Conservation (phyloP, 1,284 basidiomycete genomes). For the Tilletia horrida region DNA sequence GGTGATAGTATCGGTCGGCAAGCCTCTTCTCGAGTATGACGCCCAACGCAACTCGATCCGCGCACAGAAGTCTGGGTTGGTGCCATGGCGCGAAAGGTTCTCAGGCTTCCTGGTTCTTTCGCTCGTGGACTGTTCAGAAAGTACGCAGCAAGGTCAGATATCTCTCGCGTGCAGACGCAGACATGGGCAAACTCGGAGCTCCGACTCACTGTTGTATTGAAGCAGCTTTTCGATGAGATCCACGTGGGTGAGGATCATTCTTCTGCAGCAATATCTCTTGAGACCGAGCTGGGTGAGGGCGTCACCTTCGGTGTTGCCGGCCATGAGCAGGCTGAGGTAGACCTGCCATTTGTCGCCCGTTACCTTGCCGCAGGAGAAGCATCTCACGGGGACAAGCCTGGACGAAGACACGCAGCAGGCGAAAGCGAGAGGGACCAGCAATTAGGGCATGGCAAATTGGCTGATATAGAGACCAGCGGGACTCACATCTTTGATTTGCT, state of each 20-base stretch:
- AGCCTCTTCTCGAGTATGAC: too few relatives aligned
- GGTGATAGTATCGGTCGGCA: too few relatives aligned
- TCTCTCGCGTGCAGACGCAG: conserved; percentile 1
- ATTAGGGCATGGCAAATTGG: too few relatives aligned
- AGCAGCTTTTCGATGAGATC: conserved; percentile 93
- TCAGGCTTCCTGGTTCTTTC: background rate
- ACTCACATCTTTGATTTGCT: too few relatives aligned
- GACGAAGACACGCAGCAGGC: background rate
- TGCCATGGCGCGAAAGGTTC: background rate
- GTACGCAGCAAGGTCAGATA: too few relatives aligned
- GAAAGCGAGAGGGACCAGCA: background rate
- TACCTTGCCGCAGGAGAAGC: conserved; percentile 55
- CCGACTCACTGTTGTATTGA: conserved; percentile 84
- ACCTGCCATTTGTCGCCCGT: conserved; percentile 55
- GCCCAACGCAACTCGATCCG: too few relatives aligned
- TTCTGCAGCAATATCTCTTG: conserved; percentile 90
- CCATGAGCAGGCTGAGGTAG: conserved; percentile 50
- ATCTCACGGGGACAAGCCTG: conserved; percentile 53
- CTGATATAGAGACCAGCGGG: too few relatives aligned
- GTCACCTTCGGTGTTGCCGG: conserved; percentile 64
- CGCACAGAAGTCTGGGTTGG: too few relatives aligned
- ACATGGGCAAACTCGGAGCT: too few relatives aligned
- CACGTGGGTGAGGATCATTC: conserved; percentile 97
- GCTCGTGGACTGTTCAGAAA: conserved; percentile 8
- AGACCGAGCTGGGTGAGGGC: conserved; percentile 86